These are phyloP conservation scores for Metarhizium guizhouense DNA, from an alignment of 2,329 filamentous ascomycete species.

Conservation along the genomic window DNA sequence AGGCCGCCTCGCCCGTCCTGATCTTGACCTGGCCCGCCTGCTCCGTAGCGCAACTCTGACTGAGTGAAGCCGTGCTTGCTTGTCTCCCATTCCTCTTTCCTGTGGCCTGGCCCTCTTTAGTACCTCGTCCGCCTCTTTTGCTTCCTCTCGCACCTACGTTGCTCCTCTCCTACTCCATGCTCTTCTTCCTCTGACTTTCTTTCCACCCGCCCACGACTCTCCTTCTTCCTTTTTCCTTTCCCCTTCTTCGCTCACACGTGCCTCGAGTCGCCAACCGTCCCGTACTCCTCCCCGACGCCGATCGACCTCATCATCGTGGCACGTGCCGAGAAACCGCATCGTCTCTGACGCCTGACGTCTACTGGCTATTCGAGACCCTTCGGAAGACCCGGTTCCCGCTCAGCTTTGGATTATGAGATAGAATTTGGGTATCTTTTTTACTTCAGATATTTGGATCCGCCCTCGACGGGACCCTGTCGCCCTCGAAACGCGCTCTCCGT, in stretches of 20 bases:
- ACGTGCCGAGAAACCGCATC: slow-evolving; percentile 5
- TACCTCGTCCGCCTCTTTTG: slow-evolving; percentile 3
- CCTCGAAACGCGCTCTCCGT: not conserved
- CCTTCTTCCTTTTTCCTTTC: not conserved
- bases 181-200: slow-evolving; percentile 4
- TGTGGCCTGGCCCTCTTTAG: not conserved
- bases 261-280: slow-evolving; percentile 5
- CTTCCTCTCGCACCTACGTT: slow-evolving; percentile 1
- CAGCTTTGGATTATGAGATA: slow-evolving; percentile 25
- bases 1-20: not conserved
- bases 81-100: slow-evolving; percentile 7
- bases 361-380: not conserved
- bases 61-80: not conserved
- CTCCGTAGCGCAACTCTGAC: not conserved
- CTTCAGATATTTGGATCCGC: slow-evolving; percentile 15
- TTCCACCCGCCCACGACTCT: not conserved
- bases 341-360: slow-evolving; percentile 2
- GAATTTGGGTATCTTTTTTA: slow-evolving; percentile 24
- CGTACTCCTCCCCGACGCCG: not conserved
- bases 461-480: slow-evolving; percentile 7
- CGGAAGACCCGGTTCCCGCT: slow-evolving; percentile 6
- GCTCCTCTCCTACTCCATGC: slow-evolving; percentile 1
- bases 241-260: slow-evolving; percentile 6
- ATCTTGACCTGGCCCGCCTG: not conserved
- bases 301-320: slow-evolving; percentile 3